Base-by-base conservation (phyloP, 2,329 filamentous ascomycete genomes). In the Penicillium sp. region DNA sequence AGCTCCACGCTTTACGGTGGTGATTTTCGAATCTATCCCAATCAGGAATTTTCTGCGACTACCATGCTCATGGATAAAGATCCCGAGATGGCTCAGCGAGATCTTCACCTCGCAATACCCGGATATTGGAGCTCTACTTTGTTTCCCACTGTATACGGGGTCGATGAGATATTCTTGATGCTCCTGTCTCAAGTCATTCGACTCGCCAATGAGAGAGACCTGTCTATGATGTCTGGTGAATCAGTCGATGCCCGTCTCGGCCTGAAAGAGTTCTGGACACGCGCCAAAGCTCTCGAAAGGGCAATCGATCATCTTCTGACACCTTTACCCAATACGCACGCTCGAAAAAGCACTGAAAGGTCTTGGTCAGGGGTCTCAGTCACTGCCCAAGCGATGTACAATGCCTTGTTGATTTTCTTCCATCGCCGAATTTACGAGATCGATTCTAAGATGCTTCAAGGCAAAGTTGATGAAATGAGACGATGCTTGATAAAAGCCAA, bases 51-150 rank as follows among this genome's bases (percentile, higher is more conserved):
- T 31, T 58, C 59, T 7, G 54, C 55, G 1, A 50, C 54, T 7
- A 52, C 60, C n/a, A 51, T 64, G 52, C 44, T 40, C 16, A 59
- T 56, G 47, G 56, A 62, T 21, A 62, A 62, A n/a, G 59, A 62
- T 24, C 59, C 59, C 0, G 39, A 39, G 7, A 52, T 59, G 29
- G 58, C 58, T 4, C 58, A 59, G 21, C 58, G 59, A 2, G 61
- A 63, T 31, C 53, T 62, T 1, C 61, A 63, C 24, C 54, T 63
- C 14, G 59, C 60, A 6, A 57, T 64, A 29, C 58, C 60, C 1
- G 60, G 58, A 3, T 49, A 51, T 5, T 61, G 61, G 60, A 61
- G 50, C 47, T 52, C 58, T 21, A 64, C 54, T 0, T 39, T 64
- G 1, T 62, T 61, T n/a, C 59, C 60, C 2, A 47, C 60, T 10